Percentiles rank a stretch among this genome's conserved stretches.
Evolutionary conservation across 2,329 filamentous ascomycete genomes (phyloP).

Genomic region (Monilinia fructigena): DNA sequence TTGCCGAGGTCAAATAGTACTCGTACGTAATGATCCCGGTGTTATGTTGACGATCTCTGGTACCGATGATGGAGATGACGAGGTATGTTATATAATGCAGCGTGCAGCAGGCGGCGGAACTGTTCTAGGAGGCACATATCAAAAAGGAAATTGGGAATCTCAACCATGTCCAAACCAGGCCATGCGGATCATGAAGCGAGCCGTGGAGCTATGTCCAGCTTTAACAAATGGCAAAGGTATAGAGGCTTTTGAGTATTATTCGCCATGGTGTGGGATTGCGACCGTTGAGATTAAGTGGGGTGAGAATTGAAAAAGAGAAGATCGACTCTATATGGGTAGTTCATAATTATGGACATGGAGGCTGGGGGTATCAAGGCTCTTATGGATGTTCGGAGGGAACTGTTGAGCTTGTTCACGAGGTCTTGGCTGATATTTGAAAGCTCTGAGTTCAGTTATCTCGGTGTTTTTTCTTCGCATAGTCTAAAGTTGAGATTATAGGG

Average conservation of each 20-base stretch:
- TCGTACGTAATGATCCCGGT: constrained; percentile 64
- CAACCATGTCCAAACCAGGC: constrained; percentile 63
- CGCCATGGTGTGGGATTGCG: constrained; percentile 66
- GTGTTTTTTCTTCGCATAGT: neutral
- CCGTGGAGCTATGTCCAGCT: constrained; percentile 55
- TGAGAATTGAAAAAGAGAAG: constrained; percentile 61
- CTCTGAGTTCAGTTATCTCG: constrained; percentile 22
- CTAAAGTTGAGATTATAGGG: neutral
- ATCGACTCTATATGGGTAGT: constrained; percentile 56
- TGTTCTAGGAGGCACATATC: constrained; percentile 65
- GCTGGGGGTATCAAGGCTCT: constrained; percentile 60
- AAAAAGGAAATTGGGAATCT: constrained; percentile 63
- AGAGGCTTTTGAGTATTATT: constrained; percentile 60
- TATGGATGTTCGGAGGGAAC: constrained; percentile 71
- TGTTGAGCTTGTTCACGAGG: constrained; percentile 63
- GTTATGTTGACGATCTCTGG: constrained; percentile 60
- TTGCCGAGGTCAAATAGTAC: constrained; percentile 72
- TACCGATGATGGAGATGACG: constrained; percentile 62
- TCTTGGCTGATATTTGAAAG: constrained; percentile 29
- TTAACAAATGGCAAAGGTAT: constrained; percentile 58
- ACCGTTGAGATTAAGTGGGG: constrained; percentile 59
- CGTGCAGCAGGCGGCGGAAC: constrained; percentile 65
- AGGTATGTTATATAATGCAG: constrained; percentile 67
- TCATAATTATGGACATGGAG: constrained; percentile 62
- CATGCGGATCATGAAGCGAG: constrained; percentile 65